Conservation (phyloP, 1,284 basidiomycete genomes). For the Irpex sp. region DNA sequence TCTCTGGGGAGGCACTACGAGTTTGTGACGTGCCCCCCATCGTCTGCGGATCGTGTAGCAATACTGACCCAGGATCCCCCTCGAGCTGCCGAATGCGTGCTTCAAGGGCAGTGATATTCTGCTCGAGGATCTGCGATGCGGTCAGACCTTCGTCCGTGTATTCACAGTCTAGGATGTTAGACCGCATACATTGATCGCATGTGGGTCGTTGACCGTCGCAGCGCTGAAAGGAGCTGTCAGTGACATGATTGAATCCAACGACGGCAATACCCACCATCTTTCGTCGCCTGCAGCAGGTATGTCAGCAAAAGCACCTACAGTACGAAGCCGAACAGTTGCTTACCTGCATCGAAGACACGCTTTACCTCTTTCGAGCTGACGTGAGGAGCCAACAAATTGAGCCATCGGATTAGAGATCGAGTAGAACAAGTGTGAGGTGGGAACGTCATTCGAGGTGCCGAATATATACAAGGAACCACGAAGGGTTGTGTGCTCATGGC, state of each 20-base stretch:
- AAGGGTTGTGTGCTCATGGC: neutral
- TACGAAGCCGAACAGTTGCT: slow-evolving; percentile 3
- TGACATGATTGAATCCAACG: neutral
- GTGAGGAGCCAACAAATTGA: slow-evolving; percentile 14
- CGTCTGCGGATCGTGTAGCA: slow-evolving; percentile 26
- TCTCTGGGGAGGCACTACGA: neutral
- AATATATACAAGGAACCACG: neutral
- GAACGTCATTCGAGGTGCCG: neutral
- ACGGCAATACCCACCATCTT: slow-evolving; percentile 24
- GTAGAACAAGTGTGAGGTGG: neutral
- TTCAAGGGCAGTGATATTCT: slow-evolving; percentile 22
- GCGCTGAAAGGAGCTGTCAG: slow-evolving; percentile 15
- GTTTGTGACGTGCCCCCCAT: neutral
- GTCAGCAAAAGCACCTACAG: neutral
- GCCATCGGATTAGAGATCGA: neutral
- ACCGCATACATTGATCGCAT: slow-evolving; percentile 25
- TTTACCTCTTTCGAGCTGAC: slow-evolving; percentile 26
- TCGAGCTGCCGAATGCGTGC: slow-evolving; percentile 26
- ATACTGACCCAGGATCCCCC: slow-evolving; percentile 19
- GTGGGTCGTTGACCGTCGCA: slow-evolving; percentile 29
- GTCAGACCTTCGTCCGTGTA: slow-evolving; percentile 28
- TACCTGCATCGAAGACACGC: slow-evolving; percentile 31
- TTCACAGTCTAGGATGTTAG: slow-evolving; percentile 28
- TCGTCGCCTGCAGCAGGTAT: slow-evolving; percentile 19
- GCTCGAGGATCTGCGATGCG: slow-evolving; percentile 26